These are phyloP conservation scores for Aspergillus bertholletiae DNA, from an alignment of 495 filamentous ascomycete species.

Conservation along the genomic window DNA sequence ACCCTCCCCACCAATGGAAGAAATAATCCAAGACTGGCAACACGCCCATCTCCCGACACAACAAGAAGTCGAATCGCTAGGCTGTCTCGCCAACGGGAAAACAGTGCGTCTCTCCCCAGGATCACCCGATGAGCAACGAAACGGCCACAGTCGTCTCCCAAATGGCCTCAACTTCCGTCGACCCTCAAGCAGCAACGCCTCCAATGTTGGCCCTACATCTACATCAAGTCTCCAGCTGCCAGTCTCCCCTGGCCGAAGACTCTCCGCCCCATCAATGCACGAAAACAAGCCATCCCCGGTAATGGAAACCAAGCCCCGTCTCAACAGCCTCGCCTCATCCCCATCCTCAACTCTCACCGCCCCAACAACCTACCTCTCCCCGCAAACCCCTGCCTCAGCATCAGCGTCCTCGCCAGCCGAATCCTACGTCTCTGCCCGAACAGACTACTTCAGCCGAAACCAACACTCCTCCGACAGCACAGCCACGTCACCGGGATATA, in stretches of 20 bases:
- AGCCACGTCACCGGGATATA: conserved; percentile 21
- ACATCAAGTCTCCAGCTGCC: not conserved
- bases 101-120: conserved; percentile 63
- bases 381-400: not conserved
- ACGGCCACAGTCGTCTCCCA: conserved; percentile 30
- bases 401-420: conserved; percentile 6
- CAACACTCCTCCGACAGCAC: conserved; percentile 22
- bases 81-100: conserved; percentile 69
- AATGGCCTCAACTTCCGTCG: conserved; percentile 17
- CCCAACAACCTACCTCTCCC: conserved; percentile 8
- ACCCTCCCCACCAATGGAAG: conserved; percentile 68
- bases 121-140: conserved; percentile 33
- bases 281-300: conserved; percentile 6
- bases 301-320: conserved; percentile 24
- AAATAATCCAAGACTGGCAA: conserved; percentile 70
- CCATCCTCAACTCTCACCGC: conserved; percentile 10
- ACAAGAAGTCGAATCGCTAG: conserved; percentile 69
- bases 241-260: conserved; percentile 8
- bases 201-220: conserved; percentile 19
- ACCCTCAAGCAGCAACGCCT: conserved; percentile 21
- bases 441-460: conserved; percentile 53
- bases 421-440: conserved; percentile 22
- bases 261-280: conserved; percentile 5
- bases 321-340: conserved; percentile 8
- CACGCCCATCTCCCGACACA: conserved; percentile 60